Evolutionary conservation across 768 basidiomycete species (phyloP), one percentile per base, ranked within the genome.

Genomic region (Mycena filopes): DNA sequence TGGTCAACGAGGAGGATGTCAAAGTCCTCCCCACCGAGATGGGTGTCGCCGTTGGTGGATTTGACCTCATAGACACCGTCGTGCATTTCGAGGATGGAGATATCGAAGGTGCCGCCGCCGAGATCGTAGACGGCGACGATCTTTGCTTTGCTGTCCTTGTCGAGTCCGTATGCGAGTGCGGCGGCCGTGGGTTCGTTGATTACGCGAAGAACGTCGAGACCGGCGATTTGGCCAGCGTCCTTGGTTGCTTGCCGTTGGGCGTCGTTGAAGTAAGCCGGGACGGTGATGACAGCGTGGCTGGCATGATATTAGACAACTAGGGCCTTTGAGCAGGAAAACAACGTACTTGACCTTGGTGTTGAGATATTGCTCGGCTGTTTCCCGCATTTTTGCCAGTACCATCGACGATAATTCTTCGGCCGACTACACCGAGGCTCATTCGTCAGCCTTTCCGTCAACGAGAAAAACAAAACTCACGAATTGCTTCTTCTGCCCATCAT

Each of bases 1-100:
- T 93, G 81, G 69, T 96, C 88, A 67, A 99, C 91, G 45, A 99
- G 87, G 41, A 89, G 80, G 60, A 97, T 90, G 74, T 99, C 98
- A 75, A 99, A 99, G 79, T 99, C 98, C 81, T 99, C 98, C 76
- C 86, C 86, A 70, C 95, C 98, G 62, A 99, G 88, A 77, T 99
- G 98, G 18, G 98, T 99, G 79, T 99, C 97, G 76, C 98, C 98
- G 75, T 98, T 98, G 59, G 98, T 99, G 0, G 98, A 98, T 84
- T 99, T 99, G 76, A 99, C 98, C 80, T 99, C 98, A 79, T 99
- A 99, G 12, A 99, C 96, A 72, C 97, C 98, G 80, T 98, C 96
- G 80, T 98, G 95, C 95, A 99, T 99, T 82, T 98, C 96, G 60
- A 99, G 85, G 71, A 99, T 96, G 29, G 98, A 99, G 74, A 99